A percentile compares a stretch with the other conserved stretches of the same genome.
phyloP scores from a whole-genome alignment of 75 land plant species.

The Adiantum capillusveneris region DNA sequence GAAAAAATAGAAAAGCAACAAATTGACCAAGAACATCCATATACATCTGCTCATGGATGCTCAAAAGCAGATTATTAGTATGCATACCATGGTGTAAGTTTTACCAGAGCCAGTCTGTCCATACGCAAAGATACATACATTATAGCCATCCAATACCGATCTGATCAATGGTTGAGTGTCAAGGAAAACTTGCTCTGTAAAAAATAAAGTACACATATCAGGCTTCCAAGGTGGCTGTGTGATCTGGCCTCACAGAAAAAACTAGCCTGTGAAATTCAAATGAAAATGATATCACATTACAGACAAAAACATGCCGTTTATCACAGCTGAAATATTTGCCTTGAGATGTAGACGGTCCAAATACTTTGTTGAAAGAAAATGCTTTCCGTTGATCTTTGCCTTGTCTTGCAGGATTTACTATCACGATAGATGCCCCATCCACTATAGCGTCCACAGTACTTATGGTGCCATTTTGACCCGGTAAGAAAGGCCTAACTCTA shows the following conservation, averaged over 20 bases:
- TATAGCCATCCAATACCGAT: constrained; percentile 63
- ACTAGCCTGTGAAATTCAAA: too few species aligned
- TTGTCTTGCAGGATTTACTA: constrained; percentile 47
- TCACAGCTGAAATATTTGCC: constrained; percentile 21
- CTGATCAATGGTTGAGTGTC: constrained; percentile 64
- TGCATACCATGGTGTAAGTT: constrained; percentile 60
- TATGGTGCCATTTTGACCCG: constrained; percentile 29
- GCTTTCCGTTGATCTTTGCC: constrained; percentile 55
- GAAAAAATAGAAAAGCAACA: too few species aligned
- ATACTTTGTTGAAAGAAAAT: constrained; percentile 57
- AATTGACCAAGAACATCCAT: too few species aligned
- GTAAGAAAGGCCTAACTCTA: constrained; percentile 54
- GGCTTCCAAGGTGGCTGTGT: too few species aligned
- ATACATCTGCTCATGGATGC: neutral
- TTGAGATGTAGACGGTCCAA: constrained; percentile 49
- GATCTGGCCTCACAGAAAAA: too few species aligned
- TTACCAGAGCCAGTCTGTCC: constrained; percentile 73
- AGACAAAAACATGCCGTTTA: too few species aligned
- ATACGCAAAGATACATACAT: constrained; percentile 72
- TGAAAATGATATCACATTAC: too few species aligned
- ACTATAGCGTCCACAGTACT: constrained; percentile 55
- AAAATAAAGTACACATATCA: too few species aligned
- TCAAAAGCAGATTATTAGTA: neutral
- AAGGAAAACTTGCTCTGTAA: constrained; percentile 50
- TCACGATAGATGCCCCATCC: constrained; percentile 58